Evolutionary conservation across 75 land plant genomes (phyloP).

Genomic region (Pinus albicaulis): DNA sequence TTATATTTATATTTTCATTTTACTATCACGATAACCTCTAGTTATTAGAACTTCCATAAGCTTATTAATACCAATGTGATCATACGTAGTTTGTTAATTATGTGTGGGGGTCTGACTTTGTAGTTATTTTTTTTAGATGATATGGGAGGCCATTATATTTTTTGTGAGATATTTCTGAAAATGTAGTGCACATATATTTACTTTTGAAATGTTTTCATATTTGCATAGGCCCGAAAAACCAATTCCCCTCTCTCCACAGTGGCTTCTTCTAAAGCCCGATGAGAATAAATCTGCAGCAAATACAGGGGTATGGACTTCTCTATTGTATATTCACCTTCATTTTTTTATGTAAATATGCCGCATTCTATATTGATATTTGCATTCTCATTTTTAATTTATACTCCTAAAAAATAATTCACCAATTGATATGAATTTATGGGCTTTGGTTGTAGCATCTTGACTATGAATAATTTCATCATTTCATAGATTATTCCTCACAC

Average conservation of each 20-base stretch:
- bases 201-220: slow-evolving; percentile 45
- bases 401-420: not conserved
- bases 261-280: slow-evolving; percentile 84
- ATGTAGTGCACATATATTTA: not conserved
- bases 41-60: too few species aligned
- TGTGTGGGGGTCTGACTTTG: too few species aligned
- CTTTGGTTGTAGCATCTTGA: not conserved
- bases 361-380: not conserved
- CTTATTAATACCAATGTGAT: too few species aligned
- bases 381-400: not conserved
- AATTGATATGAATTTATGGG: not conserved
- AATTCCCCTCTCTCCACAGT: slow-evolving; percentile 96
- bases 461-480: too few species aligned
- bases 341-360: not conserved
- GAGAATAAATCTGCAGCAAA: slow-evolving; percentile 42
- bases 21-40: too few species aligned
- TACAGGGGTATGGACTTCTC: slow-evolving; percentile 22
- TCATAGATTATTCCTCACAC: too few species aligned
- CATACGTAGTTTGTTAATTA: too few species aligned
- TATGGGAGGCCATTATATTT: not conserved
- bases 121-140: too few species aligned
- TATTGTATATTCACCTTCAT: not conserved
- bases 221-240: slow-evolving; percentile 54
- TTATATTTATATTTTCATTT: too few species aligned
- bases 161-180: not conserved